Base-by-base conservation (phyloP, 768 basidiomycete genomes). In the Calvatia gigantea region DNA sequence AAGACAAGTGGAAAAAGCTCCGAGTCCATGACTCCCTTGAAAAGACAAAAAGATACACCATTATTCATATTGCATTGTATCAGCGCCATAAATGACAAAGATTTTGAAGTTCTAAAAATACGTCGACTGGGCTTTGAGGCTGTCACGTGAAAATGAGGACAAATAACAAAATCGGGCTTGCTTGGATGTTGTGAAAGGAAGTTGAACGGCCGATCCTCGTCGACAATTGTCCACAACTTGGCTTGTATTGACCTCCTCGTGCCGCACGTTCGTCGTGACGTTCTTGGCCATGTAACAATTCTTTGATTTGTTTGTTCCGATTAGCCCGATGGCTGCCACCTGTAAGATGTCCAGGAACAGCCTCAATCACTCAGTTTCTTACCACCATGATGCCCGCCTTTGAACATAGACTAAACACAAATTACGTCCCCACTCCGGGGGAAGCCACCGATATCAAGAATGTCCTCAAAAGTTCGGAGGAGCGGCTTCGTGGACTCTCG, bases 381-480 rank as follows among this genome's bases (percentile, higher is more conserved):
- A 55, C 35, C 52, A 25, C 37, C 45, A 55, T 55, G 54, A 55
- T 27, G n/a, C n/a, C 43, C 5, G 23, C 35, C 11, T 45, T 55
- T 28, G 25, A 47, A 12, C 19, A 38, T 27, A 38, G 48, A 12
- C 46, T 51, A 6, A 32, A 54, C 52, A 55, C 53, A 2, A 59
- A 59, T 28, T 59, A 59, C 23, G 42, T 59, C 37, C 53, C 53
- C 23, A 49, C 46, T 12, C 6, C 38, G 14, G 19, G 23, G 14
- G 58, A 59, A 27, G 12, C 35, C 21, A 37, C 9, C 39, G 31
- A 37, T 32, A 41, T 59, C 46, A 41, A 45, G 28, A 3, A 28
- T 29, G 15, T 17, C 6, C 28, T 47, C 27, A 37, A 8, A 6
- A 21, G 14, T 3, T 47, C 45, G 2, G 45, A 55, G 11, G n/a